phyloP scores from a whole-genome alignment of 2,329 filamentous ascomycete genomes.

The Rutstroemia sp. region DNA sequence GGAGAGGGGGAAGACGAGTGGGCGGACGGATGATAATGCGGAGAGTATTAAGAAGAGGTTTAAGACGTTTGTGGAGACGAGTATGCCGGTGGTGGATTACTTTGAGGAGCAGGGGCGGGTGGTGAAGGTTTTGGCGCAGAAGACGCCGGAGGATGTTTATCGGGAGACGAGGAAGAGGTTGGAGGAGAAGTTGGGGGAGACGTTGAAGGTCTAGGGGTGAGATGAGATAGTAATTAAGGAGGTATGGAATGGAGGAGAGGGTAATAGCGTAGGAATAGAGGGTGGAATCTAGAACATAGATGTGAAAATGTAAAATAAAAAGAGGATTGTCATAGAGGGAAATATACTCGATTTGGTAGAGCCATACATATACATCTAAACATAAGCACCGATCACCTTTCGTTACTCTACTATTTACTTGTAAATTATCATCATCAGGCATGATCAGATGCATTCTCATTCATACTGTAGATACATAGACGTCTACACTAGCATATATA shows the following conservation, averaged over 20 bases:
- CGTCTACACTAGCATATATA: constrained; percentile 8
- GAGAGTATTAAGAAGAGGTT: constrained; percentile 97
- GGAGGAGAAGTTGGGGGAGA: constrained; percentile 40
- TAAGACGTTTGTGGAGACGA: constrained; percentile 86
- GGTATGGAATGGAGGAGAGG: not conserved
- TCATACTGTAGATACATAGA: not conserved
- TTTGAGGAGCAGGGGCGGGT: constrained; percentile 73
- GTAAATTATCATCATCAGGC: constrained; percentile 3
- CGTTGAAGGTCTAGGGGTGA: constrained; percentile 28
- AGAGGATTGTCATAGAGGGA: not conserved
- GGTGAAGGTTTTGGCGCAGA: constrained; percentile 69
- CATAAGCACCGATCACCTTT: not conserved
- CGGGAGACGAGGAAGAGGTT: constrained; percentile 45
- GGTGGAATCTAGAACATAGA: not conserved
- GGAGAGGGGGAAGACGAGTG: constrained; percentile 36
- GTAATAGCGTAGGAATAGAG: not conserved
- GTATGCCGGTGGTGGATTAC: constrained; percentile 92
- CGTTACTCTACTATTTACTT: constrained; percentile 4
- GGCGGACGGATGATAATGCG: constrained; percentile 85
- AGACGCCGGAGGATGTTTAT: constrained; percentile 56
- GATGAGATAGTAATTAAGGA: not conserved
- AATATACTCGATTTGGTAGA: too few species aligned
- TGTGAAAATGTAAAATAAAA: constrained; percentile 11
- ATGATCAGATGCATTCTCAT: constrained; percentile 5
- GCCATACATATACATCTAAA: too few species aligned